Evolutionary conservation across 169 alveolate genomes (phyloP), one percentile per base, ranked within the genome.

Genomic region (Theileria sp.): DNA sequence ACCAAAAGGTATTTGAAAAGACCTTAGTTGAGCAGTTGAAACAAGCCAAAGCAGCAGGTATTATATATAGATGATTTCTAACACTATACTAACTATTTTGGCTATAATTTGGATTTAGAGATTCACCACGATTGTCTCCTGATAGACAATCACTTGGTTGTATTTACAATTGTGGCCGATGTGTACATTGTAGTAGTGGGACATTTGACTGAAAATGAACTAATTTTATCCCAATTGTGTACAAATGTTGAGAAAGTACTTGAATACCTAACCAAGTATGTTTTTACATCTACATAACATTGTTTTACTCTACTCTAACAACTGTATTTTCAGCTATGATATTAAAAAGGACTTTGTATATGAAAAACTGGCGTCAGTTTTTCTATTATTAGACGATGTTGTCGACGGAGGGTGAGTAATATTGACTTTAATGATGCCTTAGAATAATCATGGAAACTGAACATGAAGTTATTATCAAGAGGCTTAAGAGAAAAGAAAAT

Each of bases 391-490:
- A 25, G 94, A 90, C 71, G 93, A 90, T 67, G 83, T 87, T 1
- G 92, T 87, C 3, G 94, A 90, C 80, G 87, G 93, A 74, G 94
- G 94, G 91, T 85, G 21, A 12, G 91, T 23, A 34, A 17, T 6
- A 10, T 28, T 3, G 6, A 9, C 7, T 8, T 7, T 36, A 15
- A 19, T 51, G 28, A 19, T 19, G 34, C n/a, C 23, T 17, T 64
- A 85, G 91, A n/a, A 73, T 85, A 50, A 54, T 85, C 23, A 79
- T 85, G 87, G 91, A 85, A 69, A 50, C 68, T 12, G 87, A 85
- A 34, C 75, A 19, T 49, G 65, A 79, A n/a, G 80, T 85, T 12
- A 68, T 85, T 21, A 34, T 77, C 25, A 73, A 79, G 23, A 66
- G 91, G 19, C 81, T 85, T 17, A 79, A 75, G 69, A 67, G 80